Evolutionary conservation across 371 early-diverging fungal genomes (phyloP).

Genomic region (Mucor plumbeus): DNA sequence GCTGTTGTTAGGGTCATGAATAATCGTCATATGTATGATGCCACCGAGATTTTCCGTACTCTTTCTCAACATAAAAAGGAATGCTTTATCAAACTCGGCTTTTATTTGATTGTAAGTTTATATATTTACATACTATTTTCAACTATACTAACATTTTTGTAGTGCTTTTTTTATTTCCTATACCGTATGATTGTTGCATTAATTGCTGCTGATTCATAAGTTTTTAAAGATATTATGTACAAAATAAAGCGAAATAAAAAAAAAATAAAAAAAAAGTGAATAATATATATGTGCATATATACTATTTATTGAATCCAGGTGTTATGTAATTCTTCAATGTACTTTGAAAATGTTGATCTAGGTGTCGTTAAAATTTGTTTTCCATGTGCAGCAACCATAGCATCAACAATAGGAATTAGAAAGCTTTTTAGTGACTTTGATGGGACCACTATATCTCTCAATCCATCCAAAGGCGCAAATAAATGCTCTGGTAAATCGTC

Average conservation of each 20-base stretch:
- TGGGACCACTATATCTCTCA: slow-evolving; percentile 35
- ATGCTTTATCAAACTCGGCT: slow-evolving; percentile 93
- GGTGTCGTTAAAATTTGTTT: slow-evolving; percentile 39
- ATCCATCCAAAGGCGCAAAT: slow-evolving; percentile 33
- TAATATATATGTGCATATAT: slow-evolving; percentile 16
- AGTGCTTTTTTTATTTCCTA: slow-evolving; percentile 90
- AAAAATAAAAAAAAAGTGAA: not conserved
- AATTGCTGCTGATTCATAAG: slow-evolving; percentile 62
- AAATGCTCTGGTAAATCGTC: slow-evolving; percentile 37
- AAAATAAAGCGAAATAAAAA: not conserved
- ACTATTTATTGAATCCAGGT: slow-evolving; percentile 30
- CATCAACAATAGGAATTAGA: slow-evolving; percentile 47
- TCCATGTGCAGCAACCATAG: slow-evolving; percentile 53
- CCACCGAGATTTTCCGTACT: slow-evolving; percentile 97
- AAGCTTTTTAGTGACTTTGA: slow-evolving; percentile 31
- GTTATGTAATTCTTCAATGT: slow-evolving; percentile 39
- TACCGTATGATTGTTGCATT: slow-evolving; percentile 79
- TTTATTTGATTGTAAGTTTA: slow-evolving; percentile 81
- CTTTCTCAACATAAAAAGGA: slow-evolving; percentile 90
- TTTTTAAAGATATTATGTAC: slow-evolving; percentile 11
- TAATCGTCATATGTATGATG: slow-evolving; percentile 90
- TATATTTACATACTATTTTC: not conserved
- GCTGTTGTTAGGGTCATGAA: slow-evolving; percentile 66
- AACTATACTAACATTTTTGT: not conserved
- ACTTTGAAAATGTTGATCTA: slow-evolving; percentile 53